Conservation (phyloP, 768 basidiomycete species). For the Chiua virens region DNA sequence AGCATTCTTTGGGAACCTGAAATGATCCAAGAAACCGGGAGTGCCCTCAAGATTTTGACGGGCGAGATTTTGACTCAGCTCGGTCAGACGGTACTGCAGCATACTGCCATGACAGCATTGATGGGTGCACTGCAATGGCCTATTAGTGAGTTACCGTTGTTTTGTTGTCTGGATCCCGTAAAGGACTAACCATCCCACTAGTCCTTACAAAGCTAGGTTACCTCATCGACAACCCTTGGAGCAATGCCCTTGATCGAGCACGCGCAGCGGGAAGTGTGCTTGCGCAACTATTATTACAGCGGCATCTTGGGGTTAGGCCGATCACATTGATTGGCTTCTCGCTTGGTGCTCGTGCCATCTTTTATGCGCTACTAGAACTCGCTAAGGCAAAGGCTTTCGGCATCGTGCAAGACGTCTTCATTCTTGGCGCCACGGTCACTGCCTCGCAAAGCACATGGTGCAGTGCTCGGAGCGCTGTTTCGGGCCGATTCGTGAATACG, state of each 20-base stretch:
- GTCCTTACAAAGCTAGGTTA: conserved; percentile 97
- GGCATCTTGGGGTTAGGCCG: conserved; percentile 93
- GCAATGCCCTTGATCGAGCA: conserved; percentile 93
- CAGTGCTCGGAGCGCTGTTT: conserved; percentile 79
- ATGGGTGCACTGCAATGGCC: conserved; percentile 98
- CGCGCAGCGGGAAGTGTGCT: conserved; percentile 90
- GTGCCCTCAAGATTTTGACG: conserved; percentile 88
- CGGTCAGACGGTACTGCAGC: conserved; percentile 86
- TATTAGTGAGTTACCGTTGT: conserved; percentile 64
- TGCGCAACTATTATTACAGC: conserved; percentile 84
- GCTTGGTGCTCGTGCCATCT: conserved; percentile 92
- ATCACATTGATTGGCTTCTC: conserved; percentile 97
- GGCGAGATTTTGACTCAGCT: conserved; percentile 88
- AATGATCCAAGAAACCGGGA: conserved; percentile 97
- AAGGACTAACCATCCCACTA: conserved; percentile 8
- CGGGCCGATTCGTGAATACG: conserved; percentile 89
- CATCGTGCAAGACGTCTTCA: conserved; percentile 55
- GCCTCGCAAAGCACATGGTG: conserved; percentile 53
- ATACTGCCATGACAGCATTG: conserved; percentile 91
- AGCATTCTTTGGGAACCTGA: conserved; percentile 98
- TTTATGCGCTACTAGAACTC: conserved; percentile 93
- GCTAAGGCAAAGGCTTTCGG: conserved; percentile 87
- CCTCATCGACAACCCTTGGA: conserved; percentile 99
- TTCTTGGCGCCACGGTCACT: conserved; percentile 80
- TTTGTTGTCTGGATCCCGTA: not conserved